phyloP scores from a whole-genome alignment of 805 yeast genomes.

The Zygosaccharomyces lentus region DNA sequence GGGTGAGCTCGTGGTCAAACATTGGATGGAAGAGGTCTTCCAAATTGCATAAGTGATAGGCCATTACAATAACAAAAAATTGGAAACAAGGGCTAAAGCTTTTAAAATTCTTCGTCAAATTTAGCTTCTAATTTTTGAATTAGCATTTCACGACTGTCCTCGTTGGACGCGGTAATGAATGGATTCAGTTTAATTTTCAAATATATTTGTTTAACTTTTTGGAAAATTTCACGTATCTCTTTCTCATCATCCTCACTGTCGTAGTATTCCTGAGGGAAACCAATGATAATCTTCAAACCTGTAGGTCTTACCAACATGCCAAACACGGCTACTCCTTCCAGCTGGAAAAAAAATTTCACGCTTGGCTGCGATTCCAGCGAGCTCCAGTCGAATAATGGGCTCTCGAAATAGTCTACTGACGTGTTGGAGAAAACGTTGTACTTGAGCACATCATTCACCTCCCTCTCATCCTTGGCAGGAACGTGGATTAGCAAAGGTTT shows the following conservation, averaged over 20 bases:
- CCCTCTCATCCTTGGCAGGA: conserved; percentile 14
- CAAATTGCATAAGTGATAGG: conserved; percentile 7
- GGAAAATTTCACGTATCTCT: conserved; percentile 19
- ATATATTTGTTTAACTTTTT: conserved; percentile 24
- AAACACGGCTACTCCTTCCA: conserved; percentile 31
- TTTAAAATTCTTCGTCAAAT: conserved; percentile 14
- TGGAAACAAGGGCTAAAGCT: background rate
- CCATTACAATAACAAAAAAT: background rate
- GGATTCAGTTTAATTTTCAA: conserved; percentile 29
- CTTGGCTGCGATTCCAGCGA: conserved; percentile 16
- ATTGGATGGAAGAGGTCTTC: conserved; percentile 52
- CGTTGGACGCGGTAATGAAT: conserved; percentile 12
- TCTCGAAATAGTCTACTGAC: conserved; percentile 33
- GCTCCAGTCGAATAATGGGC: conserved; percentile 26
- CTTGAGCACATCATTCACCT: conserved; percentile 25
- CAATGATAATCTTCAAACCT: conserved; percentile 31
- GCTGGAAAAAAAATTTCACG: conserved; percentile 24
- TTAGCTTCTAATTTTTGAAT: conserved; percentile 17
- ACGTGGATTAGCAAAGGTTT: conserved; percentile 30
- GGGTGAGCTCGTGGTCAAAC: conserved; percentile 63
- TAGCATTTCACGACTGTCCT: conserved; percentile 13
- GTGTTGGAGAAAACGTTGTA: conserved; percentile 33
- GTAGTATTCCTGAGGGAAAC: conserved; percentile 17
- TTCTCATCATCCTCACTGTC: conserved; percentile 11
- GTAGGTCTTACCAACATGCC: conserved; percentile 30